phyloP scores from a whole-genome alignment of 2,329 filamentous ascomycete genomes.

The Botrytis hyacinthi region DNA sequence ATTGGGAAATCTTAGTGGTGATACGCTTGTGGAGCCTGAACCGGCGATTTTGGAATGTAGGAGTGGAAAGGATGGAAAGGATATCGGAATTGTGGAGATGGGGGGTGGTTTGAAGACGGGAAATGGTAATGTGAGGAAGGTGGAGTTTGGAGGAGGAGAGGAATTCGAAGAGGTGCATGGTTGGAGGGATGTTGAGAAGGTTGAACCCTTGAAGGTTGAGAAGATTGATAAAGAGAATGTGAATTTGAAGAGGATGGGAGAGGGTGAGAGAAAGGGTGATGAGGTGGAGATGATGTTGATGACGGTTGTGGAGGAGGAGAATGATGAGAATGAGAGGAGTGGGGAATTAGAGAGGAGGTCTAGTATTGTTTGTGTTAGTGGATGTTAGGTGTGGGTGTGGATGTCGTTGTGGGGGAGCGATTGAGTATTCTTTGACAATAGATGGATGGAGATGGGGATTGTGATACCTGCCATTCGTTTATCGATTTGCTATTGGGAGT shows the following conservation, averaged over 20 bases:
- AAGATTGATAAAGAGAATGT: neutral
- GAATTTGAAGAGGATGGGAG: neutral
- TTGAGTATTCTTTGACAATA: neutral
- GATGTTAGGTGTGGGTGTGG: neutral
- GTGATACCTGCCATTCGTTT: neutral
- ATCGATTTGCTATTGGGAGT: neutral
- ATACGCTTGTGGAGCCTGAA: neutral
- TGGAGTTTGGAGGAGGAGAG: neutral
- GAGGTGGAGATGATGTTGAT: neutral
- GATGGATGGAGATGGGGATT: neutral
- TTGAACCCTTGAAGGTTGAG: neutral
- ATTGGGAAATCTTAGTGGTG: neutral
- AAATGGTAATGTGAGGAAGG: neutral
- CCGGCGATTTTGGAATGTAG: neutral
- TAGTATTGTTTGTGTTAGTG: conserved; percentile 6
- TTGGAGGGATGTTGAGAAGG: neutral
- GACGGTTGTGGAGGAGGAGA: neutral
- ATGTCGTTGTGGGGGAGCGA: neutral
- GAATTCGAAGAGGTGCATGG: neutral
- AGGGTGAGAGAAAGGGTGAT: neutral
- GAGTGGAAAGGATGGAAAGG: neutral
- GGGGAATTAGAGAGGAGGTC: neutral
- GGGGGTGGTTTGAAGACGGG: neutral
- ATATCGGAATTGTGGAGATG: too few relatives aligned
- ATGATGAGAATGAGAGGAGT: neutral